Evolutionary conservation across 2,329 filamentous ascomycete species (phyloP).

Genomic region (Davidsoniella eucalypti): DNA sequence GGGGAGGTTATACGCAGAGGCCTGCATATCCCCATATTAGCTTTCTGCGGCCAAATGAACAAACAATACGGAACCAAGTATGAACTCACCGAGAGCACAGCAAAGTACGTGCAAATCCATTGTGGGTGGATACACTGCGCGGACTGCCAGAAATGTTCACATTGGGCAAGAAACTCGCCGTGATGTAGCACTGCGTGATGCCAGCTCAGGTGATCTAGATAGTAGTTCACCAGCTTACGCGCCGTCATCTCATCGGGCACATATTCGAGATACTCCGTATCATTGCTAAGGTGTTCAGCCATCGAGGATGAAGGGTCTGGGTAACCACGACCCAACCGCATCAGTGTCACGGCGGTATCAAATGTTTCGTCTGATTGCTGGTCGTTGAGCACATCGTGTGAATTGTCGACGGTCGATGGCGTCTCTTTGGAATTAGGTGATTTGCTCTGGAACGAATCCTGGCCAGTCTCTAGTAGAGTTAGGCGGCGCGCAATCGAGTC

Average conservation of each 20-base stretch:
- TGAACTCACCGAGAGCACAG: conserved; percentile 5
- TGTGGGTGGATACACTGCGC: conserved; percentile 1
- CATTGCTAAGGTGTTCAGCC: background rate
- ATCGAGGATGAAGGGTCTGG: background rate
- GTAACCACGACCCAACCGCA: conserved; percentile 11
- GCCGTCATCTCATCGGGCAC: background rate
- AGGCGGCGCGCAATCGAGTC: conserved; percentile 6
- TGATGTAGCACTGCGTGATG: conserved; percentile 11
- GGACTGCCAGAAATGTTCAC: conserved; percentile 1
- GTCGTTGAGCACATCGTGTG: conserved; percentile 9
- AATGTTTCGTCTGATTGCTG: conserved; percentile 4
- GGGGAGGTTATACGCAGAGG: conserved; percentile 11
- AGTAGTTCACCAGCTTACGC: conserved; percentile 8
- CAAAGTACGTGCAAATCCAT: conserved; percentile 6
- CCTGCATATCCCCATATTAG: background rate
- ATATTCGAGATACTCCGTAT: background rate
- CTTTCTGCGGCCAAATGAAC: background rate
- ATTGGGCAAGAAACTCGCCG: conserved; percentile 5
- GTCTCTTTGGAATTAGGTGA: background rate
- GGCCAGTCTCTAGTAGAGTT: conserved; percentile 10
- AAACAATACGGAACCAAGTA: background rate
- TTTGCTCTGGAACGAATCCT: background rate
- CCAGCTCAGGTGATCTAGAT: conserved; percentile 11
- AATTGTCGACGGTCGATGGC: conserved; percentile 1
- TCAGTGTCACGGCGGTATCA: conserved; percentile 5